Percentiles rank a stretch among this genome's conserved stretches.
Evolutionary conservation across 176 grass and related monocot species (phyloP).

Genomic region (Zea luxurians): DNA sequence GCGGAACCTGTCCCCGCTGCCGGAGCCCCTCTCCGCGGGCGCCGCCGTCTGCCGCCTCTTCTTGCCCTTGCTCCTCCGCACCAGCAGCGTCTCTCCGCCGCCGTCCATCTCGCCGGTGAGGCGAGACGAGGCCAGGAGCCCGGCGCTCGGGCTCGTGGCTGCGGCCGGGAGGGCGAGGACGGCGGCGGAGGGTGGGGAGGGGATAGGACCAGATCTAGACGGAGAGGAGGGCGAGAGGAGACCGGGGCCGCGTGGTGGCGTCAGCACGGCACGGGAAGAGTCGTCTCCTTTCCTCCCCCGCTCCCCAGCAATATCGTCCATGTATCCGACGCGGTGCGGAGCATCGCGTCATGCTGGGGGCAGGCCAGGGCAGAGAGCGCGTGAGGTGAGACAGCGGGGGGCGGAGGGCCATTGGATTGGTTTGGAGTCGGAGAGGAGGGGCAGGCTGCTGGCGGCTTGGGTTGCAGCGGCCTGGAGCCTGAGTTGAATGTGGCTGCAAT

Average conservation of each 20-base stretch:
- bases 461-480: background rate
- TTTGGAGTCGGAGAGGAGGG: background rate
- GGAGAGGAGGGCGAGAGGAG: conserved; percentile 27
- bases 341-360: conserved; percentile 35
- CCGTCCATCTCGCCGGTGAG: conserved; percentile 42
- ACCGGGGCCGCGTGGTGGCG: conserved; percentile 29
- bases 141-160: background rate
- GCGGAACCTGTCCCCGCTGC: conserved; percentile 31
- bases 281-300: conserved; percentile 27
- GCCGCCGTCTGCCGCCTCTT: conserved; percentile 23
- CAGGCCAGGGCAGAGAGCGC: conserved; percentile 2
- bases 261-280: conserved; percentile 35
- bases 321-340: conserved; percentile 20
- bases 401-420: conserved; percentile 19
- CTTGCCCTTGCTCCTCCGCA: conserved; percentile 45
- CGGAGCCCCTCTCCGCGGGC: conserved; percentile 10
- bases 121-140: conserved; percentile 10
- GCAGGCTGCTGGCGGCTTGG: background rate
- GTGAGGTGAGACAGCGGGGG: background rate
- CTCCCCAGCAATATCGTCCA: conserved; percentile 34
- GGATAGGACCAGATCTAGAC: conserved; percentile 24
- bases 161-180: conserved; percentile 26
- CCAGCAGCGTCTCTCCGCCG: conserved; percentile 28
- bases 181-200: background rate
- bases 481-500: background rate